phyloP scores from a whole-genome alignment of 2,329 filamentous ascomycete species.

The Fusarium xyrophilum region DNA sequence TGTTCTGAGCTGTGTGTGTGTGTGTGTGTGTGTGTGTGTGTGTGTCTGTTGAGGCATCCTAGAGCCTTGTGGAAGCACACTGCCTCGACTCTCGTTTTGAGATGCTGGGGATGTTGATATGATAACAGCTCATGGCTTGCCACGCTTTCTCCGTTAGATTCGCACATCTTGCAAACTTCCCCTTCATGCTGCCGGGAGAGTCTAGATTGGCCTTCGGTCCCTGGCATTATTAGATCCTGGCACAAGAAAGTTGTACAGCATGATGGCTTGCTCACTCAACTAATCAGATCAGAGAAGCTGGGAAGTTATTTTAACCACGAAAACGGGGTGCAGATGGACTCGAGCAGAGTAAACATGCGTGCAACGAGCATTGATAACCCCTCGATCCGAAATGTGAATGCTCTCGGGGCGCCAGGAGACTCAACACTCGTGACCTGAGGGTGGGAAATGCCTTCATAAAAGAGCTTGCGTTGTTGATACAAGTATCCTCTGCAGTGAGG shows the following conservation, averaged over 20 bases:
- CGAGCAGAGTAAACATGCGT: neutral
- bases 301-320: neutral
- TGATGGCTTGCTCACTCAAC: neutral
- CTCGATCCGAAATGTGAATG: neutral
- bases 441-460: no score
- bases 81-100: neutral
- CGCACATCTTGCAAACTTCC: no score
- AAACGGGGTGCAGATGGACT: neutral
- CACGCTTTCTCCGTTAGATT: neutral
- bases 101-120: neutral
- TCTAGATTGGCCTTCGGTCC: conserved; percentile 8
- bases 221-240: conserved; percentile 13
- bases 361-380: neutral
- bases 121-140: neutral
- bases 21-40: no score
- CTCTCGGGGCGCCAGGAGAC: accelerated
- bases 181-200: conserved; percentile 1
- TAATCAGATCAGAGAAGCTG: neutral
- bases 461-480: accelerated
- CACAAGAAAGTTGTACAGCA: neutral
- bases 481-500: accelerated
- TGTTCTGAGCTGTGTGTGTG: neutral
- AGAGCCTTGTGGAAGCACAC: neutral
- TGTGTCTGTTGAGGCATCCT: neutral
- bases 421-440: neutral